These are phyloP conservation scores for Carex parvula DNA, from an alignment of 176 grass and related monocot species.

Conservation along the genomic window DNA sequence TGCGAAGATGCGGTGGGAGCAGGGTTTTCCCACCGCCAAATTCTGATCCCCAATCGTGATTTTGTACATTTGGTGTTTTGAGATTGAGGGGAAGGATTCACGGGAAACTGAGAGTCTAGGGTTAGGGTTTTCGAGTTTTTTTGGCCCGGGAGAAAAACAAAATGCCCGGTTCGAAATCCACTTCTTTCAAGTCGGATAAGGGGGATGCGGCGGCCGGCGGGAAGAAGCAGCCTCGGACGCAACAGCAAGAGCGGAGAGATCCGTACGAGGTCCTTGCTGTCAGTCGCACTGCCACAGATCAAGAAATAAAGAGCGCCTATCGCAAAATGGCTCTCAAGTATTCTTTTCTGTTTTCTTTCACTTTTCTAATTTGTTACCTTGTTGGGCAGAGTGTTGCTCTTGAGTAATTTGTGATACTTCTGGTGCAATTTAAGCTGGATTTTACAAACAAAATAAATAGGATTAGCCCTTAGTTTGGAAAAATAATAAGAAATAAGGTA, in stretches of 20 bases:
- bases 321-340: slow-evolving; percentile 98
- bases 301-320: slow-evolving; percentile 95
- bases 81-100: background rate
- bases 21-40: background rate
- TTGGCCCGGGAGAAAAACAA: background rate
- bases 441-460: background rate
- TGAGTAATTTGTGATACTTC: background rate
- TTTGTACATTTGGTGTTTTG: background rate
- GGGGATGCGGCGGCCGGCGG: slow-evolving; percentile 40
- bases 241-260: slow-evolving; percentile 59
- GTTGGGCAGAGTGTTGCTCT: background rate
- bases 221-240: slow-evolving; percentile 24
- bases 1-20: background rate
- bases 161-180: slow-evolving; percentile 72
- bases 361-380: slow-evolving; percentile 1
- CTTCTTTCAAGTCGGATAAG: slow-evolving; percentile 75
- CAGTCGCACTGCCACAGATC: slow-evolving; percentile 70
- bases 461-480: background rate
- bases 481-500: background rate
- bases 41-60: background rate
- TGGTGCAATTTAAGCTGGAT: background rate
- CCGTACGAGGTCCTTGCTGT: slow-evolving; percentile 95
- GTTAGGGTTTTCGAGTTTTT: background rate
- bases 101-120: slow-evolving; percentile 8
- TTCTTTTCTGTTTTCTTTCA: slow-evolving; percentile 4